phyloP scores from a whole-genome alignment of 1,139 yeast genomes.

The Cylindricascospora bacillispora region DNA sequence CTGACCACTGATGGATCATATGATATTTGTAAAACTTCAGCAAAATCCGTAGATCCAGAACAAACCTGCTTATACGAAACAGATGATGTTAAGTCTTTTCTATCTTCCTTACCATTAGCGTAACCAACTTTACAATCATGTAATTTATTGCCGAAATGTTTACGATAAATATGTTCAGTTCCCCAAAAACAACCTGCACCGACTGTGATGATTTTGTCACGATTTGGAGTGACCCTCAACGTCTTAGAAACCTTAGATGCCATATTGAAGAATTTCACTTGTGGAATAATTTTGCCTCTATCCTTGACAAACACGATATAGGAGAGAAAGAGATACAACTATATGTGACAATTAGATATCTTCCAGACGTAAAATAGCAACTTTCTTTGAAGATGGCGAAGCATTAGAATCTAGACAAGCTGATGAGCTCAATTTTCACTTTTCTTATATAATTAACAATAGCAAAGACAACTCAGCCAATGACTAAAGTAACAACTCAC shows the following conservation, averaged over 20 bases:
- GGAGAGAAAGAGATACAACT: no score
- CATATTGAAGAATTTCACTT: no score
- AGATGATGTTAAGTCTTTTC: constrained; percentile 25
- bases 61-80: constrained; percentile 76
- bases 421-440: no score
- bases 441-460: no score
- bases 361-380: no score
- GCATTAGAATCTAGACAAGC: no score
- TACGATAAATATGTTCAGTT: constrained; percentile 69
- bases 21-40: constrained; percentile 71
- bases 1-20: constrained; percentile 58
- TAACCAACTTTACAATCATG: constrained; percentile 78
- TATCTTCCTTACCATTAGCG: constrained; percentile 52
- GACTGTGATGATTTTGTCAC: constrained; percentile 42
- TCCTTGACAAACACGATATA: background rate
- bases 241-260: constrained; percentile 28
- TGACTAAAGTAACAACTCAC: no score
- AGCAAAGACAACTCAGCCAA: no score
- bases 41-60: constrained; percentile 54
- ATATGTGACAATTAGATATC: no score
- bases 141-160: constrained; percentile 45
- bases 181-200: constrained; percentile 97
- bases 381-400: no score
- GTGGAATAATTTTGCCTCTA: background rate
- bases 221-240: constrained; percentile 28